Evolutionary conservation across 108 stramenopile species (phyloP), one percentile per base, ranked within the genome.

Genomic region (Fragilariopsis cylindrus): DNA sequence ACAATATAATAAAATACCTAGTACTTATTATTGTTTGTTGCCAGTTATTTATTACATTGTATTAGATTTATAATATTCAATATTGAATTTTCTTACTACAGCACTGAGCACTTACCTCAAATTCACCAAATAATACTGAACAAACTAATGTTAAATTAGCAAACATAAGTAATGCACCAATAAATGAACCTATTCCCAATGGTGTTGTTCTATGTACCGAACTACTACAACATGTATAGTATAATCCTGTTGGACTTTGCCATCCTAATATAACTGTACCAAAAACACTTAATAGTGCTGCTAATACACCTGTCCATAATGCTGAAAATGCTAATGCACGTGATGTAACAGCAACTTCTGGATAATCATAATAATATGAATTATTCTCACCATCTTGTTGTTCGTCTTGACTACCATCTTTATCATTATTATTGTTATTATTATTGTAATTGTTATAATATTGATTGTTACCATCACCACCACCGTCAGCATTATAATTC

Each of bases 231-330:
- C 92, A 92, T 4, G 83, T 79, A 67, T 95, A 92, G 69, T 95
- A 95, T 57, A 83, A 80, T 3, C 92, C 94, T 11, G 91, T 87
- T 1, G 94, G 94, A 12, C 77, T 79, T 74, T 83, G 85, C 62
- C 91, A 85, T 39, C 94, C 94, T 48, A 95, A 65, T 47, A 95
- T 73, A 1, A 92, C 90, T 8, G 90, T 91, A 7, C 94, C 94
- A 75, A 89, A 92, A 2, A 89, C 69, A 0, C 80, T 80, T 45
- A 95, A 60, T n/a, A 92, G 80, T 8, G 81, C 78, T 7, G 92
- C 83, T 41, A 95, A 69, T 0, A 90, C 88, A 7, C 87, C 90
- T 8, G 92, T 92, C 94, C 94, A 95, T 39, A 92, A 57, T 1
- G 90, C 92, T 5, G 90, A 82, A 71, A 95, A 91, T 7, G 87